Evolutionary conservation across 768 basidiomycete species (phyloP), one percentile per base, ranked within the genome.

Genomic region (Suillus decipiens): DNA sequence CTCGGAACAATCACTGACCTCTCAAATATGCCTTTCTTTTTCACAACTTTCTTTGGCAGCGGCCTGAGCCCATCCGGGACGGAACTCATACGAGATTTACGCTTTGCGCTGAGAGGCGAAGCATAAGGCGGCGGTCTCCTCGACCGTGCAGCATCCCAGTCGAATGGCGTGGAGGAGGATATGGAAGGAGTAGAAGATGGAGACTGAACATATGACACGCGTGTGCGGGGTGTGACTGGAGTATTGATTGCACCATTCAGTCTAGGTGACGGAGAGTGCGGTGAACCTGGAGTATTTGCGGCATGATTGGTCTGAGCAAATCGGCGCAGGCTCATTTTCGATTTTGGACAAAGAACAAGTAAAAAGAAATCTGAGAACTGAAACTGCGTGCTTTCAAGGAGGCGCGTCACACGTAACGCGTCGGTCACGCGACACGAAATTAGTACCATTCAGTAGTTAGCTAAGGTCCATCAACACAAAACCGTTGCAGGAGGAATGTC

Each of bases 91-190:
- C 77, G 74, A 57, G 66, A 81, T 63, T 70, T 81, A 47, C 77
- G 76, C 71, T 82, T 85, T 58, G 71, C 79, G 58, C 77, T 76
- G 8, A 81, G 71, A 2, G 90, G 90, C 0, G 87, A 86, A 3
- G 79, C 80, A 80, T 89, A 94, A 3, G 92, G 92, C 4, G 92
- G 85, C 4, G 90, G 87, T 64, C 81, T 81, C 57, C 84, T 80
- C 1, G 85, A 81, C n/a, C 89, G 81, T 14, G 87, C 93, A 0
- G 93, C 92, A 36, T 90, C 89, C 93, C 93, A 94, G 77, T 95
- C 92, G 69, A 95, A 95, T 1, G 92, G 89, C 10, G 82, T 75
- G 8, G 89, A 88, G 1, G 89, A 88, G 6, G 92, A 91, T 54
- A 90, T 80, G 3, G 92, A 93, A 5, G 90, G 87, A 0, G 89